Evolutionary conservation across 1,284 basidiomycete genomes (phyloP), one percentile per base, ranked within the genome.

Genomic region (Thelephora terrestris): DNA sequence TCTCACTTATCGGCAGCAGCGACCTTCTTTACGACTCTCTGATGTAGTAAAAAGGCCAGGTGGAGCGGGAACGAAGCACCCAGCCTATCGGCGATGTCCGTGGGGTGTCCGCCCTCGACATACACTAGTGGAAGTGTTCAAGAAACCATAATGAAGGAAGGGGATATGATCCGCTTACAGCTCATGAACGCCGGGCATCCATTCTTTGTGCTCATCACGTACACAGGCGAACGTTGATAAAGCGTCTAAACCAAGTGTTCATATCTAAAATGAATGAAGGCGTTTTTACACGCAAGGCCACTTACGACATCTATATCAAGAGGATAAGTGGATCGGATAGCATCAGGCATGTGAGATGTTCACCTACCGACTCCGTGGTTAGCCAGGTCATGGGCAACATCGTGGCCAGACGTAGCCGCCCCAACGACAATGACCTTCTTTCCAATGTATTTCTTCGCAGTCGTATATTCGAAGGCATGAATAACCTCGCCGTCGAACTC

Each of bases 151-250:
- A 27, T 12, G 20, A 43, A 34, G 34, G 21, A 4, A 16, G n/a
- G 14, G 45, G n/a, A 24, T 9, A 1, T 17, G 6, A 45, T 46
- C 39, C 32, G 59, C 65, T 50, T 49, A 67, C 66, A 48, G 35
- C 61, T 55, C 47, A 73, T 61, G 50, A 66, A 61, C 7, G 56
- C 63, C 14, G 61, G 64, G 63, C 64, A 65, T 50, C 68, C 75
- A 55, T 65, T 66, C 63, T 64, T 70, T 42, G 66, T 73, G 52
- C 59, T 70, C 73, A 84, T 78, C 54, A 85, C 64, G 58, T 79
- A 82, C 7, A 78, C 84, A 3, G 76, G 71, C 27, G 70, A 70
- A 23, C 82, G 70, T 61, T 85, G 83, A 51, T 75, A 73, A 66
- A 84, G 76, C 3, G 79, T 81, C 4, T 38, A 38, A 43, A 32